Base-by-base conservation (phyloP, 2,329 filamentous ascomycete species). In the Stagonosporopsis rhizophila region DNA sequence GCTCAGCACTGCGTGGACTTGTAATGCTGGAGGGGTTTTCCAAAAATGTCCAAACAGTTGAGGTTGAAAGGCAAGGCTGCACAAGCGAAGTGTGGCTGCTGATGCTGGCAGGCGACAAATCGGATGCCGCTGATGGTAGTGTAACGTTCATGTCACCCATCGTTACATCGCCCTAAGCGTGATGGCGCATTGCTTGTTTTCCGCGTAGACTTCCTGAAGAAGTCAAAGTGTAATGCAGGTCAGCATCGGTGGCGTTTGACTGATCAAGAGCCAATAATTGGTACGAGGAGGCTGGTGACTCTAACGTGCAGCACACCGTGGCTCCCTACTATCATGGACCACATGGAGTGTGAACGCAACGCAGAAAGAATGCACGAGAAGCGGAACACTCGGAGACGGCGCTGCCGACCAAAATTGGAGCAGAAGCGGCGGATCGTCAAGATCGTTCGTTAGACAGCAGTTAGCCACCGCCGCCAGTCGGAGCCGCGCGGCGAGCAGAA, bases 191-290 rank as follows among this genome's bases (percentile, higher is more conserved):
- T 59, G 65, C 54, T 67, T 59, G 50, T 64, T 54, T 59, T 6
- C 46, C 60, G 61, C 54, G 49, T 65, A 56, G 27, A 57, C 41
- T 63, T 58, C 61, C 60, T 25, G 15, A 52, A 59, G 39, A 17
- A 40, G 62, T 59, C n/a, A 56, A 59, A 44, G 39, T 30, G 27
- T 14, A 35, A 60, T 58, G 67, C 65, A 64, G 35, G 63, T 66
- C 59, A 69, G 62, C 58, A 69, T 58, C 48, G 46, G 61, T 64
- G 62, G 61, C 62, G 65, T 50, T 51, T 30, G 28, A 17, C 32
- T 45, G 37, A 50, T 38, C 32, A 54, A 51, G 27, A 50, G 41
- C 22, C 59, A 52, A 57, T 55, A 49, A 51, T 50, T 46, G 56
- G 44, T 42, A 60, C 48, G 50, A 61, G 41, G 11, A 32, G 39